These are phyloP conservation scores for Carex littledalei DNA, from an alignment of 176 grass and related monocot species.

Conservation along the genomic window DNA sequence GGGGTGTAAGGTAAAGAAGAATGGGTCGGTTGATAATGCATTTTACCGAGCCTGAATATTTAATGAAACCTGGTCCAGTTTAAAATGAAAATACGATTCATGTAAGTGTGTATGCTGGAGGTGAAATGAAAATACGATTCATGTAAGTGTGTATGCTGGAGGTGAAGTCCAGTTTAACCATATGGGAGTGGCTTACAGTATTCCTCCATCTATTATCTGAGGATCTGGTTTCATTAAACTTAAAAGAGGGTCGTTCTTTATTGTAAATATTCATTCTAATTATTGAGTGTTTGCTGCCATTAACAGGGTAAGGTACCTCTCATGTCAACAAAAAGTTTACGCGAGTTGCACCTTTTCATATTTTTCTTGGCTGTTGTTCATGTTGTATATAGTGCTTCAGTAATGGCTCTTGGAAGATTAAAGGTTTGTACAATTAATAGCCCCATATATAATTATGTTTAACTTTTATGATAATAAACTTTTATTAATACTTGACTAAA, in stretches of 20 bases:
- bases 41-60: too few species aligned
- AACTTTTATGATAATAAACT: not conserved
- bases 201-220: too few species aligned
- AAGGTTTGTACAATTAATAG: conserved; percentile 53
- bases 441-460: not conserved
- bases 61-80: too few species aligned
- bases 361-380: conserved; percentile 87
- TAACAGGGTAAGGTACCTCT: conserved; percentile 57
- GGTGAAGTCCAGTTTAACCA: too few species aligned
- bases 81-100: too few species aligned
- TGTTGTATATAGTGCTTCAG: conserved; percentile 63
- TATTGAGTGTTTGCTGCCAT: not conserved
- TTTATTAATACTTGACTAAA: not conserved
- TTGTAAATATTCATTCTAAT: not conserved
- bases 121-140: too few species aligned
- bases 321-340: conserved; percentile 44
- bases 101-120: too few species aligned
- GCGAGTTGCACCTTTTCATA: conserved; percentile 84
- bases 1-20: too few species aligned
- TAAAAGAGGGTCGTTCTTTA: not conserved
- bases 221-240: too few species aligned
- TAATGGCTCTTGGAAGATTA: conserved; percentile 52
- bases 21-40: too few species aligned
- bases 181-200: too few species aligned
- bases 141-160: too few species aligned